Conservation (phyloP, 2,329 filamentous ascomycete species). For the Aspergillus luchuensis region DNA sequence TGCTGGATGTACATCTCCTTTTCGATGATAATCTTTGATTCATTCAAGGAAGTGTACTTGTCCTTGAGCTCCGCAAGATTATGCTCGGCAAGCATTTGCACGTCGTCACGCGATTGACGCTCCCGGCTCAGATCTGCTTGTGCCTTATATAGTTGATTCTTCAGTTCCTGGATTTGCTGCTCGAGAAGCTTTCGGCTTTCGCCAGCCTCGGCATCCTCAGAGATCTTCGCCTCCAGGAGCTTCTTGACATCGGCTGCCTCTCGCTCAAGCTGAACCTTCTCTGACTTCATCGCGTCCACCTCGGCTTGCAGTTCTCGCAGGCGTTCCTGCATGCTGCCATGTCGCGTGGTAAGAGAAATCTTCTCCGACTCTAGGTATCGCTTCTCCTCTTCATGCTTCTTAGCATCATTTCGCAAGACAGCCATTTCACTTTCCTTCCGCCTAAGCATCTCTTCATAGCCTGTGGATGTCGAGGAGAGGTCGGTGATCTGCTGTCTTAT, state of each 20-base stretch:
- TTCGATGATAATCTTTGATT: conserved; percentile 95
- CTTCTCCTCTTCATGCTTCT: conserved; percentile 78
- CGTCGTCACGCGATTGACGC: conserved; percentile 89
- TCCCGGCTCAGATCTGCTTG: conserved; percentile 90
- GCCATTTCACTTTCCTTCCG: conserved; percentile 92
- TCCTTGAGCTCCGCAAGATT: conserved; percentile 80
- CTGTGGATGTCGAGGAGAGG: conserved; percentile 85
- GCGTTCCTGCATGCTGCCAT: conserved; percentile 73
- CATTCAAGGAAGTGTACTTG: conserved; percentile 83
- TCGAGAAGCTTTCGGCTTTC: conserved; percentile 82
- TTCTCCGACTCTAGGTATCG: conserved; percentile 78
- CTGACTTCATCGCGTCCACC: conserved; percentile 79
- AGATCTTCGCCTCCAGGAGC: conserved; percentile 82
- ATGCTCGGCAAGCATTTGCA: conserved; percentile 86
- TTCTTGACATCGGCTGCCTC: conserved; percentile 87
- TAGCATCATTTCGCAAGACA: conserved; percentile 80
- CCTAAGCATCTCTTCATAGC: conserved; percentile 90
- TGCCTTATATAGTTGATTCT: conserved; percentile 77
- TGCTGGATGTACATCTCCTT: conserved; percentile 97
- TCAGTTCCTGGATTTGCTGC: conserved; percentile 82
- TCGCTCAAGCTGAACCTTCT: conserved; percentile 79
- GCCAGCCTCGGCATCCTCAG: conserved; percentile 82
- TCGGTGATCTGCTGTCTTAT: conserved; percentile 84
- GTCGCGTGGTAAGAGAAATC: conserved; percentile 68
- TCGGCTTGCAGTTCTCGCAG: conserved; percentile 87